A percentile compares a stretch with the other conserved stretches of the same genome.
phyloP scores from a whole-genome alignment of 345 rosid species.

The Eucalyptus polyanthemos region DNA sequence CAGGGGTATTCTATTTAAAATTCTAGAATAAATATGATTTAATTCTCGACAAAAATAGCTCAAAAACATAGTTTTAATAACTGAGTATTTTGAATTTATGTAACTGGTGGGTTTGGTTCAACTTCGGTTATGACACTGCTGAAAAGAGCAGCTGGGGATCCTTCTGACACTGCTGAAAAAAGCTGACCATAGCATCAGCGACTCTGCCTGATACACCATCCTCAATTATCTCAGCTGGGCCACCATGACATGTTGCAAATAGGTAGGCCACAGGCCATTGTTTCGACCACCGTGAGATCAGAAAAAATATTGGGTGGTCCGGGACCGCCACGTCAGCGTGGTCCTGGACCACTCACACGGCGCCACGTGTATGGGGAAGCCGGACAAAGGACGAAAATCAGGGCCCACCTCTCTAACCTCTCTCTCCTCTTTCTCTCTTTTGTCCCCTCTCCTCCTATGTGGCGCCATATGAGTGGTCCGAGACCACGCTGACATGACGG shows the following conservation, averaged over 20 bases:
- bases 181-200: constrained; percentile 14
- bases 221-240: constrained; percentile 45
- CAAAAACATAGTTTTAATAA: background rate
- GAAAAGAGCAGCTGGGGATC: constrained; percentile 23
- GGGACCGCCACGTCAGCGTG: too few species aligned
- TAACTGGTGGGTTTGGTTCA: too few species aligned
- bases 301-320: too few species aligned
- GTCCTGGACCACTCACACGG: too few species aligned
- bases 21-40: background rate
- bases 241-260: constrained; percentile 54
- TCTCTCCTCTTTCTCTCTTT: too few species aligned
- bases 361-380: too few species aligned
- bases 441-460: too few species aligned
- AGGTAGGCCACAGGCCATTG: constrained; percentile 46
- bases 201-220: constrained; percentile 36
- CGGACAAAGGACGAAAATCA: too few species aligned
- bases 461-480: too few species aligned
- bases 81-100: too few species aligned
- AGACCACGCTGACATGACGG: too few species aligned
- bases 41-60: background rate
- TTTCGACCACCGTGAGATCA: constrained; percentile 47
- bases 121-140: constrained; percentile 2
- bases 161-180: constrained; percentile 21
- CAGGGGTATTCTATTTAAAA: background rate
- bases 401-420: too few species aligned